A percentile compares a stretch with the other conserved stretches of the same genome.
Conservation (phyloP, 768 basidiomycete species). For the Calvatia gigantea region DNA sequence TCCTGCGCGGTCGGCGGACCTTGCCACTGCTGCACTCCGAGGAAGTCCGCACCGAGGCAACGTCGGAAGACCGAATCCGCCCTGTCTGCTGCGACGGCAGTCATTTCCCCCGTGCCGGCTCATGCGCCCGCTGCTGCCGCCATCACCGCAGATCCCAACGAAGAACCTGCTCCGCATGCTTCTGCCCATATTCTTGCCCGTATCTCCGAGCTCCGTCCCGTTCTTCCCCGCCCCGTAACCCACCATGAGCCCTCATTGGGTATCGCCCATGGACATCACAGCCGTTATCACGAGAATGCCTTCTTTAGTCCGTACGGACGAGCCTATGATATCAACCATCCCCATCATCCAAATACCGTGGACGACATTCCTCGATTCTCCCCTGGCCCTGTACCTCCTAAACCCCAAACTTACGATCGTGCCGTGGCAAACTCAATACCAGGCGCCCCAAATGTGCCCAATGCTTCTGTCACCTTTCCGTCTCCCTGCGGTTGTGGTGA, state of each 20-base stretch:
- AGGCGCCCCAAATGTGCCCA: slow-evolving; percentile 8
- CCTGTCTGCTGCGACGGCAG: slow-evolving; percentile 5
- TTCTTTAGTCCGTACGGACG: slow-evolving; percentile 65
- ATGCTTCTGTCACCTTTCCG: slow-evolving; percentile 29
- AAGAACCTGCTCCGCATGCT: slow-evolving; percentile 17
- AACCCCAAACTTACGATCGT: slow-evolving; percentile 22
- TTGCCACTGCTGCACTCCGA: slow-evolving; percentile 59
- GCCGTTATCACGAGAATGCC: slow-evolving; percentile 48
- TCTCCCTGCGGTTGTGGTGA: slow-evolving; percentile 62
- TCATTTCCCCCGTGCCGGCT: background rate
- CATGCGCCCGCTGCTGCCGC: slow-evolving; percentile 12
- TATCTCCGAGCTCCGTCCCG: slow-evolving; percentile 63
- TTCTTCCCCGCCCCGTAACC: slow-evolving; percentile 56
- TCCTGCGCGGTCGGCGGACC: slow-evolving; percentile 48
- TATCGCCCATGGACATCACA: slow-evolving; percentile 34
- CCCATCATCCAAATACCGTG: slow-evolving; percentile 26
- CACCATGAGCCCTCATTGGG: slow-evolving; percentile 47
- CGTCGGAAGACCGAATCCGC: slow-evolving; percentile 18
- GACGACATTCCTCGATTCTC: slow-evolving; percentile 17
- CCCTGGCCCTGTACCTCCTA: slow-evolving; percentile 19
- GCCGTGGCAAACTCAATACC: slow-evolving; percentile 19
- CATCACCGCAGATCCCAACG: slow-evolving; percentile 2
- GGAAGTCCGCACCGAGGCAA: slow-evolving; percentile 37
- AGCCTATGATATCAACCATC: slow-evolving; percentile 48
- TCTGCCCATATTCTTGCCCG: slow-evolving; percentile 55